Percentiles rank a stretch among this genome's conserved stretches.
Conservation (phyloP, 2,329 filamentous ascomycete species). For the Claviceps sorghi region DNA sequence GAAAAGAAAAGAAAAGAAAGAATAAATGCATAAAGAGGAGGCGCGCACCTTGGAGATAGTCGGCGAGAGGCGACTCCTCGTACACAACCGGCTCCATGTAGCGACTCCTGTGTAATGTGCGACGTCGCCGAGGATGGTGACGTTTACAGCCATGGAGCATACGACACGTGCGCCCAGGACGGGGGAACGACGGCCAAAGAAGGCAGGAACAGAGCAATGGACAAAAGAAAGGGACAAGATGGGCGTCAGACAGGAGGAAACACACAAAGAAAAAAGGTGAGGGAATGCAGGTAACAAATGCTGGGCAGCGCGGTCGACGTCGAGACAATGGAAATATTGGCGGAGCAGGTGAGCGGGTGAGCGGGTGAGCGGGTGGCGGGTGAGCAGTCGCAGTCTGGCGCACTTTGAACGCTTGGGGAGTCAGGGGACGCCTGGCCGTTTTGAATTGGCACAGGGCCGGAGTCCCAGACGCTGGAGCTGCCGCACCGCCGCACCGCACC, state of each 20-base stretch:
- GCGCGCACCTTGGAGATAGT: slow-evolving; percentile 67
- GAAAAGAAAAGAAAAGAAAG: too few relatives aligned
- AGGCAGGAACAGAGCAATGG: neutral
- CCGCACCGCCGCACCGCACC: too few relatives aligned
- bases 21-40: too few relatives aligned
- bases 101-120: slow-evolving; percentile 10
- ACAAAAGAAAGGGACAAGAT: neutral
- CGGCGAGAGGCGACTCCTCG: slow-evolving; percentile 74
- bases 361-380: neutral
- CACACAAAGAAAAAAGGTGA: neutral
- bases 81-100: slow-evolving; percentile 73
- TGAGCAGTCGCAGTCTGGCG: too few relatives aligned
- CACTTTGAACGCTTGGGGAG: too few relatives aligned
- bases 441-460: too few relatives aligned
- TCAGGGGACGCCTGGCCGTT: too few relatives aligned
- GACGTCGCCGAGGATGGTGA: slow-evolving; percentile 13
- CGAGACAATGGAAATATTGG: neutral
- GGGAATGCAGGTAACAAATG: neutral
- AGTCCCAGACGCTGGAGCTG: too few relatives aligned
- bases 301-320: neutral
- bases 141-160: slow-evolving; percentile 17
- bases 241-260: neutral
- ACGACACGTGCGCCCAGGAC: neutral
- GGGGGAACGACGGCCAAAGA: neutral
- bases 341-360: neutral